Base-by-base conservation (phyloP, 2,329 filamentous ascomycete genomes). In the Sporothrix protearum region DNA sequence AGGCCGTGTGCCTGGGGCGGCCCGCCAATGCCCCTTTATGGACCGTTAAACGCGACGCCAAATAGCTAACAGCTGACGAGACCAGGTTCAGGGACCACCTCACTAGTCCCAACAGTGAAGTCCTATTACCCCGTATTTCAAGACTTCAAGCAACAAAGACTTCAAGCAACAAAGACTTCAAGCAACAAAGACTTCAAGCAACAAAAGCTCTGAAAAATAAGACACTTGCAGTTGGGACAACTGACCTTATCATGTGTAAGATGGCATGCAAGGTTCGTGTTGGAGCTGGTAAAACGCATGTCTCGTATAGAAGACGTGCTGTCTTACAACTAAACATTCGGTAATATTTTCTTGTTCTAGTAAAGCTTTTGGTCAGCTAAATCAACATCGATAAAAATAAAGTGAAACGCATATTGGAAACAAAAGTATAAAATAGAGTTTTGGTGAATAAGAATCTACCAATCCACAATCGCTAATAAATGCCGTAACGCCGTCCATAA, bases 401-500 rank as follows among this genome's bases (percentile, higher is more conserved):
- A 28, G 7, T 2, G 22, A 25, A 25, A 39, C n/a, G 30, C 3
- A 53, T 28, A 25, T 53, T 12, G 2, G 28, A 22, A 25, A 28
- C 7, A 19, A 14, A 28, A 64, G 28, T n/a, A 45, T 45, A 33
- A 22, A 28, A 64, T 19, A 28, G 28, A 64, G 3, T 7, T n/a
- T 45, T 16, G 42, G 8, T 33, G 3, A 45, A 47, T 51, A n/a
- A 1, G 4, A 22, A 39, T 55, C 39, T 36, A 51, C n/a, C 28
- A 39, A 51, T 63, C 36, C 12, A 51, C 51, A 51, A 55, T 70
- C 68, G 68, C 68, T 70, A 19, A 47, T 25, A 64, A 28, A 61
- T 69, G 36, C 59, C 59, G 0, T 0, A 64, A 64, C 59, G 36
- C 59, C 59, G 28, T 36, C 28, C 68, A 36, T n/a, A 33, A 42